These are phyloP conservation scores for Stellera chamaejasme DNA, from an alignment of 345 rosid species.

Conservation along the genomic window DNA sequence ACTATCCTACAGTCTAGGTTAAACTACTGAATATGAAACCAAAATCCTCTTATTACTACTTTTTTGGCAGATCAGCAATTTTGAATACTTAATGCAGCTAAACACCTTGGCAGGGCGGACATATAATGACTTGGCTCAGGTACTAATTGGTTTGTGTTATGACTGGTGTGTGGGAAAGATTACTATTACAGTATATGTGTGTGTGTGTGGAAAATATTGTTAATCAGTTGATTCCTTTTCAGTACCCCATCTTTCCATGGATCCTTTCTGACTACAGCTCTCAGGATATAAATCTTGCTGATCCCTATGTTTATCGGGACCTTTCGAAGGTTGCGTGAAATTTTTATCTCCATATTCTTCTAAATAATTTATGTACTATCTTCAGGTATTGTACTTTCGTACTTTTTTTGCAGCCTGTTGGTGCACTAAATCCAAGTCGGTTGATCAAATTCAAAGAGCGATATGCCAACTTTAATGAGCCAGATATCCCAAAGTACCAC, in stretches of 20 bases:
- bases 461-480: conserved; percentile 94
- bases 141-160: conserved; percentile 13
- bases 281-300: conserved; percentile 62
- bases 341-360: conserved; percentile 19
- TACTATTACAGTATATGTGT: too few relatives aligned
- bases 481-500: conserved; percentile 93
- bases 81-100: conserved; percentile 92
- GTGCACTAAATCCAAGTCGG: conserved; percentile 80
- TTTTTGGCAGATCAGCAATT: conserved; percentile 88
- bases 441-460: conserved; percentile 82
- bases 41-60: conserved; percentile 2
- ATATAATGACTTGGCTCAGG: conserved; percentile 99
- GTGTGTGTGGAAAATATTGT: neutral
- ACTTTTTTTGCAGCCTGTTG: conserved; percentile 70
- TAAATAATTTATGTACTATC: conserved; percentile 8
- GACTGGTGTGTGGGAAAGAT: neutral
- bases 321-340: conserved; percentile 72
- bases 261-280: conserved; percentile 81
- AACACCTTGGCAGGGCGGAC: conserved; percentile 98
- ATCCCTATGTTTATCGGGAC: conserved; percentile 86
- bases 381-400: conserved; percentile 16
- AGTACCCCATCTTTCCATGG: conserved; percentile 99
- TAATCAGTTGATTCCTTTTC: conserved; percentile 14
- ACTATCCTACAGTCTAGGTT: too few relatives aligned
- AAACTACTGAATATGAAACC: too few relatives aligned